Evolutionary conservation across 164 flowering plant genomes (phyloP).

Genomic region (Vitis labrusca): DNA sequence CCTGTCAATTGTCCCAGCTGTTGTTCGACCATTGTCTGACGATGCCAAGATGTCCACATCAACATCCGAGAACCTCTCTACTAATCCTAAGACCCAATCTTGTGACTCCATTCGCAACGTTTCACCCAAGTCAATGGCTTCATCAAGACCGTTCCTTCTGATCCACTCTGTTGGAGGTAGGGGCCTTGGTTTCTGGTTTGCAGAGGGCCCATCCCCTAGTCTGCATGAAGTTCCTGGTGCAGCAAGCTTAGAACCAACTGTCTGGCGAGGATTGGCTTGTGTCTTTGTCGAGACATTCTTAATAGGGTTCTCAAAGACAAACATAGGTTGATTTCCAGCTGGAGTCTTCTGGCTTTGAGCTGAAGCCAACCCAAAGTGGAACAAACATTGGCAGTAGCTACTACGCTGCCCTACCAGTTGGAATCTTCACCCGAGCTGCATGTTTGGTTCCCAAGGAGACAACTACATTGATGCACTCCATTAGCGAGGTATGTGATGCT

Average conservation of each 20-base stretch:
- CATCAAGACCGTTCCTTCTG: conserved; percentile 72
- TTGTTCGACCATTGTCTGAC: conserved; percentile 75
- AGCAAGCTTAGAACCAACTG: conserved; percentile 42
- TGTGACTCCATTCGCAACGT: too few species aligned
- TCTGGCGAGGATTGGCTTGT: conserved; percentile 52
- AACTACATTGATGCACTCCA: neutral
- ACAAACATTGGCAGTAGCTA: too few species aligned
- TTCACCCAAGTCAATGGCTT: conserved; percentile 29
- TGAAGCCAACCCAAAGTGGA: conserved; percentile 14
- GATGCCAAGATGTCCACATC: conserved; percentile 26
- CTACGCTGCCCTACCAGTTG: too few species aligned
- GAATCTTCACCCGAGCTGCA: too few species aligned
- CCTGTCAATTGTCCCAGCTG: conserved; percentile 75
- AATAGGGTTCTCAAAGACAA: conserved; percentile 61
- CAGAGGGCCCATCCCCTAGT: conserved; percentile 28
- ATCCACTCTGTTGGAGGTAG: conserved; percentile 70
- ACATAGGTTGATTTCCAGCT: conserved; percentile 42
- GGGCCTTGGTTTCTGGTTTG: conserved; percentile 33
- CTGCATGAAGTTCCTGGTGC: conserved; percentile 49
- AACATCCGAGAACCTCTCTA: too few species aligned
- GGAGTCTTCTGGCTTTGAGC: conserved; percentile 32
- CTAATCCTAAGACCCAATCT: too few species aligned
- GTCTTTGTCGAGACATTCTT: conserved; percentile 46
- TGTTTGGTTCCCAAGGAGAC: too few species aligned
- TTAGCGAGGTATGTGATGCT: too few species aligned